phyloP scores from a whole-genome alignment of 345 rosid genomes.

The Pseudoturritis turrita region DNA sequence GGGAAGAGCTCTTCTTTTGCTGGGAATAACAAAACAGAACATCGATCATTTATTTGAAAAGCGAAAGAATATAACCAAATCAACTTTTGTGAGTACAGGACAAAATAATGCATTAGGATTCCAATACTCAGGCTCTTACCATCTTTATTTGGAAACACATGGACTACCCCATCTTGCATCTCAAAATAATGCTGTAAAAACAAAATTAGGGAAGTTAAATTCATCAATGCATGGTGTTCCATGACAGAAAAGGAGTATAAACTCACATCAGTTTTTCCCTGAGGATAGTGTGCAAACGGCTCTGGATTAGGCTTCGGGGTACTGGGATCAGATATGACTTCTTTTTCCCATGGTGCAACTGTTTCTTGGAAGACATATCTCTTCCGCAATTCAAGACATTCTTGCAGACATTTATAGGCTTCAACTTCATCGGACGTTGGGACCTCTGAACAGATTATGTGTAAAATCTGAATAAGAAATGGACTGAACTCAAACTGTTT shows the following conservation, averaged over 20 bases:
- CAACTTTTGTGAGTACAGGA: background rate
- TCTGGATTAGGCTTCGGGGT: slow-evolving; percentile 94
- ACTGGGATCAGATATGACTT: slow-evolving; percentile 90
- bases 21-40: slow-evolving; percentile 25
- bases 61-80: background rate
- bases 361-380: slow-evolving; percentile 79
- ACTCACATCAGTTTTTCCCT: slow-evolving; percentile 78
- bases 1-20: slow-evolving; percentile 83
- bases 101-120: background rate
- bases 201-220: slow-evolving; percentile 7
- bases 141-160: slow-evolving; percentile 79
- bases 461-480: background rate
- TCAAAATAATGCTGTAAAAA: slow-evolving; percentile 75
- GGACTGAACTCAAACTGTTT: background rate
- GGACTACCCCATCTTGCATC: slow-evolving; percentile 95
- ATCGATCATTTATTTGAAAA: background rate
- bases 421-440: slow-evolving; percentile 89
- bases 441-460: slow-evolving; percentile 45
- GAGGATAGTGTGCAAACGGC: slow-evolving; percentile 72
- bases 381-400: slow-evolving; percentile 89
- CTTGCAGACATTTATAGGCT: slow-evolving; percentile 71
- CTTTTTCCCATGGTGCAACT: slow-evolving; percentile 94
- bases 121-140: slow-evolving; percentile 40
- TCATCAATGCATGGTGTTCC: background rate
- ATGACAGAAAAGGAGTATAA: background rate